A percentile compares a stretch with the other conserved stretches of the same genome.
phyloP scores from a whole-genome alignment of 768 basidiomycete genomes.

The Lactarius evosmus region DNA sequence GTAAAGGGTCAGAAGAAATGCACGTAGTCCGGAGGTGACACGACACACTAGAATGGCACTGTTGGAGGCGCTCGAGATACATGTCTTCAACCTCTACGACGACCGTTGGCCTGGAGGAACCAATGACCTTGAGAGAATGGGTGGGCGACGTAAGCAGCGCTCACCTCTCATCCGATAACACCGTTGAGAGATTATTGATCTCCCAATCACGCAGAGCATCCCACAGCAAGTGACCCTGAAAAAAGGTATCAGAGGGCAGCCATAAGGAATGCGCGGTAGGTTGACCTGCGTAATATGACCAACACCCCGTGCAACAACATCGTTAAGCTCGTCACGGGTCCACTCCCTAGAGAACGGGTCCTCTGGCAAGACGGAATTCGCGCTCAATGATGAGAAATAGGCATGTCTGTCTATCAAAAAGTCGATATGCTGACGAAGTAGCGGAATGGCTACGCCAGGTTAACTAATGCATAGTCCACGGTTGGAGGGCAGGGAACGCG shows the following conservation, averaged over 20 bases:
- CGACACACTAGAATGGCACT: slow-evolving; percentile 69
- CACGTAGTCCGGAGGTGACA: not conserved
- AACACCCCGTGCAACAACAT: slow-evolving; percentile 54
- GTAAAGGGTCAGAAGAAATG: slow-evolving; percentile 1
- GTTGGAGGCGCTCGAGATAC: slow-evolving; percentile 63
- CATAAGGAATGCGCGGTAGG: not conserved
- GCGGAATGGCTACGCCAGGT: slow-evolving; percentile 57
- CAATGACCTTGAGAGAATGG: not conserved
- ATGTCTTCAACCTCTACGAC: slow-evolving; percentile 54
- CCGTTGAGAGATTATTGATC: slow-evolving; percentile 54
- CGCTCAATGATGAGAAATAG: slow-evolving; percentile 37
- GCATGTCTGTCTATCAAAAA: slow-evolving; percentile 49
- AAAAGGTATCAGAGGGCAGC: slow-evolving; percentile 3
- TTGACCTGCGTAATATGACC: slow-evolving; percentile 63
- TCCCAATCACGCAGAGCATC: slow-evolving; percentile 73
- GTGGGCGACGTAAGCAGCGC: slow-evolving; percentile 7
- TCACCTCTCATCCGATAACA: slow-evolving; percentile 48
- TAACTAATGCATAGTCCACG: slow-evolving; percentile 27
- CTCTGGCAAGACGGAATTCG: slow-evolving; percentile 48
- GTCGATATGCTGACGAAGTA: slow-evolving; percentile 65
- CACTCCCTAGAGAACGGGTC: slow-evolving; percentile 59
- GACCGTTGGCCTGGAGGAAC: slow-evolving; percentile 39
- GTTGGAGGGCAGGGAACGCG: slow-evolving; percentile 35
- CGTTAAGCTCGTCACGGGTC: slow-evolving; percentile 54
- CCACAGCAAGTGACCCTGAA: slow-evolving; percentile 71